Evolutionary conservation across 495 filamentous ascomycete species (phyloP).

Genomic region (Aspergillus carlsbadensis): DNA sequence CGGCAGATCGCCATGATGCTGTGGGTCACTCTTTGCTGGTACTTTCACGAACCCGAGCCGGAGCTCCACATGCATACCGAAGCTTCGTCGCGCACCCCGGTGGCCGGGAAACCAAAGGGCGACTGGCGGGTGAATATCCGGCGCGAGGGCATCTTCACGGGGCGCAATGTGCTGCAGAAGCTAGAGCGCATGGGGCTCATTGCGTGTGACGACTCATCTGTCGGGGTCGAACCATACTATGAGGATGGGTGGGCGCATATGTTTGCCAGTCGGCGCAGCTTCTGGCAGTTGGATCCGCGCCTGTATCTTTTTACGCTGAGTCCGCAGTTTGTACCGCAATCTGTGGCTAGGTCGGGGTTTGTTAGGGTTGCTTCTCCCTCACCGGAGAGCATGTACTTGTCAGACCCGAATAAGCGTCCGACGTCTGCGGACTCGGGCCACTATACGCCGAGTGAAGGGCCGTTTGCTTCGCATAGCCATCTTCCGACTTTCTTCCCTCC

Average conservation of each 20-base stretch:
- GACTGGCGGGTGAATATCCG: slow-evolving; percentile 89
- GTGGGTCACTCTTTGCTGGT: slow-evolving; percentile 94
- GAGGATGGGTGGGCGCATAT: slow-evolving; percentile 68
- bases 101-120: slow-evolving; percentile 68
- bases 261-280: slow-evolving; percentile 76
- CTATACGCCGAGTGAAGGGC: slow-evolving; percentile 45
- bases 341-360: slow-evolving; percentile 54
- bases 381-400: slow-evolving; percentile 37
- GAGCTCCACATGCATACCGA: slow-evolving; percentile 56
- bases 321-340: slow-evolving; percentile 47
- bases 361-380: slow-evolving; percentile 56
- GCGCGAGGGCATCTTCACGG: slow-evolving; percentile 81
- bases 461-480: slow-evolving; percentile 71
- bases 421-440: slow-evolving; percentile 20
- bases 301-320: slow-evolving; percentile 84
- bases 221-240: slow-evolving; percentile 60
- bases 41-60: slow-evolving; percentile 71
- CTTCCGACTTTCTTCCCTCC: slow-evolving; percentile 90
- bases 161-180: slow-evolving; percentile 79
- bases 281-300: slow-evolving; percentile 89
- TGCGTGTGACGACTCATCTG: slow-evolving; percentile 68
- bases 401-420: slow-evolving; percentile 11
- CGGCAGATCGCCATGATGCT: slow-evolving; percentile 93
- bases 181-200: slow-evolving; percentile 91
- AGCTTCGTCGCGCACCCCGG: slow-evolving; percentile 63